Conservation (phyloP, 345 rosid species). For the Brassica juncea region DNA sequence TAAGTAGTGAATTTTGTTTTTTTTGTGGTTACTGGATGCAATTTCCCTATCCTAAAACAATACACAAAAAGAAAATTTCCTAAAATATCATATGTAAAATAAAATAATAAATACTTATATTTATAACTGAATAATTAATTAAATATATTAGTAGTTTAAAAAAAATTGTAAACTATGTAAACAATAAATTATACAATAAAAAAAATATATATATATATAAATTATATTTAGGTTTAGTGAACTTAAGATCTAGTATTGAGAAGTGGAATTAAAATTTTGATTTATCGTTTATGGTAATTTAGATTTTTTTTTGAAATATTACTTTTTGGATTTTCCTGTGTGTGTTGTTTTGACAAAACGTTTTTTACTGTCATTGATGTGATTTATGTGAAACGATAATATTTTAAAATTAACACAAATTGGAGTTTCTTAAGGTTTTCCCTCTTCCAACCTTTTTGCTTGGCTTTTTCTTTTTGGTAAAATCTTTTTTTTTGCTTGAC, state of each 20-base stretch:
- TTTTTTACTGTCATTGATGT: neutral
- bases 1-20: too few species aligned
- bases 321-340: neutral
- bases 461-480: neutral
- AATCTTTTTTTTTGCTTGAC: slow-evolving; percentile 5
- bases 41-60: neutral
- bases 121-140: neutral
- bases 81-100: neutral
- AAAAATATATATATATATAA: neutral
- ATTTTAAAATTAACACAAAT: neutral
- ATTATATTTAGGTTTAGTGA: neutral
- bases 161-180: neutral
- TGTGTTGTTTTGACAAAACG: neutral
- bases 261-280: neutral
- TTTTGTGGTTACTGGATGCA: too few species aligned
- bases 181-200: neutral
- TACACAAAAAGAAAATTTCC: neutral
- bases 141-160: too few species aligned
- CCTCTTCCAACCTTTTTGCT: slow-evolving; percentile 13
- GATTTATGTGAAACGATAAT: neutral
- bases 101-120: neutral
- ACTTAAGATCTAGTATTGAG: neutral
- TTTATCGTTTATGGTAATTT: neutral
- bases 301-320: neutral
- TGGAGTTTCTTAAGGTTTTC: neutral